phyloP scores from a whole-genome alignment of 2,329 filamentous ascomycete species.

The Aspergillus sp. region DNA sequence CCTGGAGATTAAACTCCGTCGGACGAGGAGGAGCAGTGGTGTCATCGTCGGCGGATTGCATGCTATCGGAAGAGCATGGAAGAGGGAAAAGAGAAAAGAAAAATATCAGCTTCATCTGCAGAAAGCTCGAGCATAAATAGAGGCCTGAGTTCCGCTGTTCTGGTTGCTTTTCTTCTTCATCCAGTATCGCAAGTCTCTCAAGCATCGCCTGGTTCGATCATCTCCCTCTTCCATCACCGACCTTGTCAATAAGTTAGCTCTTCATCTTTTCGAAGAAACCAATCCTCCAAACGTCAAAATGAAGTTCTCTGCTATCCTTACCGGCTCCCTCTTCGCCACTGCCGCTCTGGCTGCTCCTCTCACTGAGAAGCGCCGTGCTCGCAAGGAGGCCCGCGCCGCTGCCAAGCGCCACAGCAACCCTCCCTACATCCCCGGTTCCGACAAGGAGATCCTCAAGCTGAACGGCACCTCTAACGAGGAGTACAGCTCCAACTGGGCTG shows the following conservation, averaged over 20 bases:
- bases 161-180: background rate
- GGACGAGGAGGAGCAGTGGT: background rate
- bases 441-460: constrained; percentile 28
- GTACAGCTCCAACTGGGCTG: constrained; percentile 61
- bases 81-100: background rate
- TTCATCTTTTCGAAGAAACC: background rate
- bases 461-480: constrained; percentile 47
- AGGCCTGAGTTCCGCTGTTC: background rate
- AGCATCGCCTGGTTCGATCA: constrained; percentile 4
- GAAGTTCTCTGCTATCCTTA: constrained; percentile 50
- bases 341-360: constrained; percentile 51
- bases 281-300: constrained; percentile 35
- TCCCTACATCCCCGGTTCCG: constrained; percentile 31
- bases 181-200: constrained; percentile 9
- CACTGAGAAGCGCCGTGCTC: constrained; percentile 42
- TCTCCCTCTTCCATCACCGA: background rate
- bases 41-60: constrained; percentile 4
- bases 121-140: constrained; percentile 1
- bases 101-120: background rate
- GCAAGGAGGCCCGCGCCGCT: constrained; percentile 25
- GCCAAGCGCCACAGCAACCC: constrained; percentile 30
- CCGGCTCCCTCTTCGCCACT: constrained; percentile 45
- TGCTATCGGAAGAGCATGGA: background rate
- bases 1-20: constrained; percentile 4
- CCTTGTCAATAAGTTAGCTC: background rate